Conservation (phyloP, 805 yeast species). For the Schizosaccharomyces japonicus region DNA sequence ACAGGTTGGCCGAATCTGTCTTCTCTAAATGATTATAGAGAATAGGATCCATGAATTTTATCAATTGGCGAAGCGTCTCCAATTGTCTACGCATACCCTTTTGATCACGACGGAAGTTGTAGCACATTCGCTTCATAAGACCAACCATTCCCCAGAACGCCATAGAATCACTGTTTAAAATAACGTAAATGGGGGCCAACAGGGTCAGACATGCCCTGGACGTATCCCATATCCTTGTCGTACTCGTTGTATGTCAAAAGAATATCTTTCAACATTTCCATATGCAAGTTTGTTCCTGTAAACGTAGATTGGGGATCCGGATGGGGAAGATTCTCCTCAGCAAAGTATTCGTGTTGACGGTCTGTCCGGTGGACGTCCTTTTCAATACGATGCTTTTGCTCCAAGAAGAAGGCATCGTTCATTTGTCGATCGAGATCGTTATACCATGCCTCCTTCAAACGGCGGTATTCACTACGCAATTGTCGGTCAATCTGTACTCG, state of each 20-base stretch:
- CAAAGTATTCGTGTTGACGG: slow-evolving; percentile 44
- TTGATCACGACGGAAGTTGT: slow-evolving; percentile 77
- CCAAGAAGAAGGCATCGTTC: slow-evolving; percentile 53
- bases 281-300: slow-evolving; percentile 54
- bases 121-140: slow-evolving; percentile 85
- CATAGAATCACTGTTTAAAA: slow-evolving; percentile 41
- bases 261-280: slow-evolving; percentile 48
- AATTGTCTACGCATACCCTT: slow-evolving; percentile 82
- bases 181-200: slow-evolving; percentile 55
- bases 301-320: slow-evolving; percentile 23
- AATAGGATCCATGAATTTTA: slow-evolving; percentile 75
- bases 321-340: slow-evolving; percentile 22
- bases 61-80: slow-evolving; percentile 56
- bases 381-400: slow-evolving; percentile 71
- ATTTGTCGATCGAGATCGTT: slow-evolving; percentile 30
- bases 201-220: slow-evolving; percentile 96
- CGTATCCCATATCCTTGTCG: slow-evolving; percentile 70
- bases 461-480: slow-evolving; percentile 33
- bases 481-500: slow-evolving; percentile 34
- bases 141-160: slow-evolving; percentile 74
- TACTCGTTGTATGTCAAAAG: slow-evolving; percentile 67
- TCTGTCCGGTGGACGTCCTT: slow-evolving; percentile 88
- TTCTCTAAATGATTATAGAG: slow-evolving; percentile 59
- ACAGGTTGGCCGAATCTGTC: slow-evolving; percentile 73
- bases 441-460: slow-evolving; percentile 49